Base-by-base conservation (phyloP, 768 basidiomycete species). In the Coprinopsis marcescibilis region DNA sequence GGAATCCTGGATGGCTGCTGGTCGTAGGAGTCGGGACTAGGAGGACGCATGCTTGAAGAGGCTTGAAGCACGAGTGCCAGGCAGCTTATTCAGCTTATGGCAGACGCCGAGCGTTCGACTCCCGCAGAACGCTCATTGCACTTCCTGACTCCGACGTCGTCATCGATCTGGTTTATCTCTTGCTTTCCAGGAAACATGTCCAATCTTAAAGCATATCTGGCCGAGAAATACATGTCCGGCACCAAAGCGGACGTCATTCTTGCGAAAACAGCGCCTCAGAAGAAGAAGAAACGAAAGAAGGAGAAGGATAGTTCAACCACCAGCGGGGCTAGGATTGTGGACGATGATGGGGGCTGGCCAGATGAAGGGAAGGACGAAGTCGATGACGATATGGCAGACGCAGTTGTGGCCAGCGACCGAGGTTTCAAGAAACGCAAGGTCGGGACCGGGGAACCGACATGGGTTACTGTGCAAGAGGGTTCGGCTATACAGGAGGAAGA, bases 201-300 rank as follows among this genome's bases (percentile, higher is more conserved):
- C 13, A 60, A 65, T 48, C 75, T 94, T 70, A 84, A 91, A 62
- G 73, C 88, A 19, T 94, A 94, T 62, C 76, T 94, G 14, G 90
- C 90, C 0, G 77, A 84, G 53, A 90, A 89, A 52, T 98, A 98
- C 70, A 95, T 97, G 93, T 83, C 92, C 4, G 95, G 95, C 1
- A 81, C 90, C 0, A 98, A 97, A 58, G 92, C 94, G 2, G 95
- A 97, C 55, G 93, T 91, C 4, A 98, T 98, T 52, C 73, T 97
- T 6, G 72, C 92, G 3, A 79, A 80, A 36, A 63, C 76, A 0
- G 71, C 66, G 2, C 67, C 69, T 0, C 75, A 74, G 60, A 85
- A 84, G 65, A 88, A 85, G 69, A 90, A 89, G 73, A 90, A 87
- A 65, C 76, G 81, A 43, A 87, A 85, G 64, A 73, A 64, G 11